Conservation (phyloP, 2,329 filamentous ascomycete genomes). For the Apiospora saccharicola region DNA sequence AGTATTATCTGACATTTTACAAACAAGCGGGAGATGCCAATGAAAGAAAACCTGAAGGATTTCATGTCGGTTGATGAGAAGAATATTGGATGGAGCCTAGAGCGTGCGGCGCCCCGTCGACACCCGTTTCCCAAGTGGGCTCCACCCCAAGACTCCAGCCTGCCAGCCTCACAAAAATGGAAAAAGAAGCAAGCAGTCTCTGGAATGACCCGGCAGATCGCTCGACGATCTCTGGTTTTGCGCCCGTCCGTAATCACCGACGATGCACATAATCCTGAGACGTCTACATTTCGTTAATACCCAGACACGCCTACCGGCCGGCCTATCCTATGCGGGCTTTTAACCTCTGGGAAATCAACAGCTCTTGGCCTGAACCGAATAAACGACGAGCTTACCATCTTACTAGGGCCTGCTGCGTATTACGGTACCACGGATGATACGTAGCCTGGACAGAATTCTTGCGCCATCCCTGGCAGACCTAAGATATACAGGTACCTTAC, state of each 20-base stretch:
- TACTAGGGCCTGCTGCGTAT: slow-evolving; percentile 8
- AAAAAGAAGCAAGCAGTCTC: slow-evolving; percentile 21
- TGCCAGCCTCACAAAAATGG: slow-evolving; percentile 8
- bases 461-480: slow-evolving; percentile 24
- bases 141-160: slow-evolving; percentile 15
- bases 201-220: slow-evolving; percentile 17
- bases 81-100: slow-evolving; percentile 17
- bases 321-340: neutral
- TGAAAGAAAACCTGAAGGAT: neutral
- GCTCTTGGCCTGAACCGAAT: slow-evolving; percentile 8
- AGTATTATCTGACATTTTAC: neutral
- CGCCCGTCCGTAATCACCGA: slow-evolving; percentile 10
- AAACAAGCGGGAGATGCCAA: neutral
- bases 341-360: neutral
- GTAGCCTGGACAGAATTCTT: slow-evolving; percentile 13
- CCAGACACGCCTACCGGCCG: neutral
- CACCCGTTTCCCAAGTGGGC: slow-evolving; percentile 10
- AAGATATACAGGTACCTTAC: slow-evolving; percentile 12
- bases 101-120: slow-evolving; percentile 11
- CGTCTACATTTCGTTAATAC: neutral
- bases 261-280: neutral
- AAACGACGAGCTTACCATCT: slow-evolving; percentile 2
- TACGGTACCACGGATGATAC: neutral
- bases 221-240: slow-evolving; percentile 15
- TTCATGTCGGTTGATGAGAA: neutral